These are phyloP conservation scores for Citrus mangshanensis DNA, from an alignment of 345 rosid species.

Conservation along the genomic window DNA sequence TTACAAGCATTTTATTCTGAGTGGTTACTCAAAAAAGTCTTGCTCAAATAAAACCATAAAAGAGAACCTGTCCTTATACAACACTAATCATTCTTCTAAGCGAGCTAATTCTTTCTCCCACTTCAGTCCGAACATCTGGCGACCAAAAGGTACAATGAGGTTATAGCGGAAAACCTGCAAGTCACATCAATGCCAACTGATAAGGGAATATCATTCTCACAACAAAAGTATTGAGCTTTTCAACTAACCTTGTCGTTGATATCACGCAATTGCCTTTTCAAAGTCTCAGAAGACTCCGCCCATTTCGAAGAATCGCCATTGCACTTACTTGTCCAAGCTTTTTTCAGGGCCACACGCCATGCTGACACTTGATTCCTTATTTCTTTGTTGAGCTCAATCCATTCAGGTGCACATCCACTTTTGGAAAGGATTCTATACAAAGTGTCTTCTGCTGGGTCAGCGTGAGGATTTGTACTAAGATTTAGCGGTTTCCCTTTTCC, in stretches of 20 bases:
- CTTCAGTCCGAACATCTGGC: constrained; percentile 82
- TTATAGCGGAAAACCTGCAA: constrained; percentile 79
- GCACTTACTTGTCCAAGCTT: constrained; percentile 58
- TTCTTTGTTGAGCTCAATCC: constrained; percentile 93
- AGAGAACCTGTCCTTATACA: background rate
- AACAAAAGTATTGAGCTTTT: background rate
- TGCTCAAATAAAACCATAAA: background rate
- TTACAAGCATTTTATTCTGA: too few relatives aligned
- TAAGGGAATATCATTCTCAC: background rate
- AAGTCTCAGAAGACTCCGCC: constrained; percentile 39
- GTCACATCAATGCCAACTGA: background rate
- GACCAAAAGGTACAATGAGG: constrained; percentile 82
- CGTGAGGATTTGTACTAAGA: constrained; percentile 63
- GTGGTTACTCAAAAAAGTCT: background rate
- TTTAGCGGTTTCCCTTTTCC: constrained; percentile 92
- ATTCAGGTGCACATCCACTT: constrained; percentile 85
- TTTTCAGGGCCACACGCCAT: constrained; percentile 71
- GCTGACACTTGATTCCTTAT: constrained; percentile 51
- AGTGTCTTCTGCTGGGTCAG: constrained; percentile 89
- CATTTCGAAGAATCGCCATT: constrained; percentile 49
- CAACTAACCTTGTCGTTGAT: constrained; percentile 67
- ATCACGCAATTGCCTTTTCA: constrained; percentile 54
- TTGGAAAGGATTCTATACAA: constrained; percentile 76
- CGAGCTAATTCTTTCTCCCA: constrained; percentile 84
- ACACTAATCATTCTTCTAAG: constrained; percentile 35